These are phyloP conservation scores for Podospora didyma DNA, from an alignment of 495 filamentous ascomycete genomes.

Conservation along the genomic window DNA sequence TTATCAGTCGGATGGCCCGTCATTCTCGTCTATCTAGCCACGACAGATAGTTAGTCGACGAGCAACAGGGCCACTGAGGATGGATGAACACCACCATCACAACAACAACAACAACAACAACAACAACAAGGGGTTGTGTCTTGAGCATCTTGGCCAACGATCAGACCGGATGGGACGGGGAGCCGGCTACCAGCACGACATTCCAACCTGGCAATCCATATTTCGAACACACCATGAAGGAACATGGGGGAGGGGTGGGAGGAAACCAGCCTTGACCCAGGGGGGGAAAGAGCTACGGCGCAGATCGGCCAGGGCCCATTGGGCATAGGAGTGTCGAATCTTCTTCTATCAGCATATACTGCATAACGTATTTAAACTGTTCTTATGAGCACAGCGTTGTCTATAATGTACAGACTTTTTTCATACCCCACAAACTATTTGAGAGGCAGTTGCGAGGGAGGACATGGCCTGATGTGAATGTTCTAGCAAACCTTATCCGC, in stretches of 20 bases:
- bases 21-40: constrained; percentile 22
- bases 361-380: background rate
- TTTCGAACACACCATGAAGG: too few relatives aligned
- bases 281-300: too few relatives aligned
- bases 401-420: background rate
- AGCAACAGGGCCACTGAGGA: background rate
- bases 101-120: background rate
- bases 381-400: background rate
- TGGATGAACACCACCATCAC: background rate
- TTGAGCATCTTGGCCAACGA: too few relatives aligned
- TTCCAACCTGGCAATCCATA: too few relatives aligned
- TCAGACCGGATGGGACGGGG: too few relatives aligned
- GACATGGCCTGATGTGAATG: too few relatives aligned
- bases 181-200: too few relatives aligned
- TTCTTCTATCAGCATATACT: background rate
- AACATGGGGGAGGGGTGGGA: background rate
- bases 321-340: background rate
- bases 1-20: constrained; percentile 28
- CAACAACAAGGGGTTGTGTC: too few relatives aligned
- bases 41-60: background rate
- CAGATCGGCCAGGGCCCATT: too few relatives aligned
- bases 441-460: too few relatives aligned
- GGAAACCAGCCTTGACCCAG: too few relatives aligned
- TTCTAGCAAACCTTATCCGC: too few relatives aligned
- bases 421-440: background rate